Evolutionary conservation across 192 early-diverging fungal species (phyloP), one percentile per base, ranked within the genome.

Genomic region (Phycomyces blakesleeanus): DNA sequence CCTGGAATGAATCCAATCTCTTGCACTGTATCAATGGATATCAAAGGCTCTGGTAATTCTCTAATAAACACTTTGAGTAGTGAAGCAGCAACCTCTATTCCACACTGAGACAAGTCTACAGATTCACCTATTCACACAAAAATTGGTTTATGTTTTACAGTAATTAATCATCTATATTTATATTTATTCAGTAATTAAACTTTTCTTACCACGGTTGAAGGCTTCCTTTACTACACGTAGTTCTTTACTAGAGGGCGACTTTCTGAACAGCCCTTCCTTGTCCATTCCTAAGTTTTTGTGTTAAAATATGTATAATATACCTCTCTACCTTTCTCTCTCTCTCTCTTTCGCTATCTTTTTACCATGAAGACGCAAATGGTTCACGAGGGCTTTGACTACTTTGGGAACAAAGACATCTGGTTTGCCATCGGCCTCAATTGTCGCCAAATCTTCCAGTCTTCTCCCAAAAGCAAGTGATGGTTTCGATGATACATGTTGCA

Each of bases 41-140:
- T 75, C 5, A 94, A 70, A 0, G 95, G 83, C 38, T 83, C 74
- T 11, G 91, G 92, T 11, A 97, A 74, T 59, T 95, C 90, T 57
- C 90, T 78, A 66, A 91, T 83, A 70, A 88, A 97, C 11, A 89
- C 75, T 70, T 97, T 97, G 21, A 97, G 70, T 20, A 95, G 63
- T 3, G 87, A 88, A 0, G 90, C 88, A 12, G 93, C 85, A 14
- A 91, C 80, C 63, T 97, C 91, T 38, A 93, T 84, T 26, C 88
- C 93, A 64, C 85, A 83, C 40, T 81, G 74, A 1, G 71, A 64
- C 26, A 89, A 72, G 54, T 88, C 76, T 18, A 91, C 77, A 12
- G 82, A 74, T 8, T 75, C 67, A 15, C 83, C 83, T 71, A 53
- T 24, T 37, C 41, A n/a, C 21, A 3, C 34, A 27, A 37, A 40